Evolutionary conservation across 176 grass and related monocot species (phyloP).

Genomic region (Cenchrus americanus): DNA sequence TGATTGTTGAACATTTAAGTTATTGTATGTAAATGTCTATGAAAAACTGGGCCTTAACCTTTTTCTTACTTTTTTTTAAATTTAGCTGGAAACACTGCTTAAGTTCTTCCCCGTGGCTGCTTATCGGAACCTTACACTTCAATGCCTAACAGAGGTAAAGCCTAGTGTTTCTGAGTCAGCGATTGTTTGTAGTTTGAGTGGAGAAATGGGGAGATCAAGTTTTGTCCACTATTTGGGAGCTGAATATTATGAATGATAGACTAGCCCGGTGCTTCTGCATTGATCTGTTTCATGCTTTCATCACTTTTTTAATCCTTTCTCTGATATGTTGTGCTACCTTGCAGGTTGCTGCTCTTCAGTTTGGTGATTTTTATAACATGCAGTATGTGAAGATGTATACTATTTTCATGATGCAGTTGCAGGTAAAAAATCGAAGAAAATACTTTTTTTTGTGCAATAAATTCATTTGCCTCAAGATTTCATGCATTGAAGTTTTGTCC

Average conservation of each 20-base stretch:
- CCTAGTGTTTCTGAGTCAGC: background rate
- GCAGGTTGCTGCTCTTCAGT: slow-evolving; percentile 95
- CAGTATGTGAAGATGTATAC: slow-evolving; percentile 99
- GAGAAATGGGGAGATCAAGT: background rate
- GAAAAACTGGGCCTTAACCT: slow-evolving; percentile 8
- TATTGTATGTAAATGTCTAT: background rate
- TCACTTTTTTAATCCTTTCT: background rate
- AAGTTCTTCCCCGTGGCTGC: slow-evolving; percentile 91
- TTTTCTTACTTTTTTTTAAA: slow-evolving; percentile 27
- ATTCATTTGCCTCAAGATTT: background rate
- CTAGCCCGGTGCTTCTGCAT: background rate
- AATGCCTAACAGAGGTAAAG: slow-evolving; percentile 95
- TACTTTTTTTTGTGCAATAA: slow-evolving; percentile 21
- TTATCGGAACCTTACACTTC: slow-evolving; percentile 96
- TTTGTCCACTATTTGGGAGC: background rate
- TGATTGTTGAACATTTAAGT: slow-evolving; percentile 5
- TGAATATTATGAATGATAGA: slow-evolving; percentile 1
- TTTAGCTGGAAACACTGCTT: slow-evolving; percentile 93
- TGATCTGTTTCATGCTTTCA: slow-evolving; percentile 15
- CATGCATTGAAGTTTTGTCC: slow-evolving; percentile 10
- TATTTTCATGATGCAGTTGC: slow-evolving; percentile 90
- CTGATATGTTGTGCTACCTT: slow-evolving; percentile 34
- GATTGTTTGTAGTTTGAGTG: slow-evolving; percentile 6
- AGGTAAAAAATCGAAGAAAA: slow-evolving; percentile 57
- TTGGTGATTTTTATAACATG: slow-evolving; percentile 95